These are phyloP conservation scores for Colletotrichum limetticola DNA, from an alignment of 2,329 filamentous ascomycete genomes.

Conservation along the genomic window DNA sequence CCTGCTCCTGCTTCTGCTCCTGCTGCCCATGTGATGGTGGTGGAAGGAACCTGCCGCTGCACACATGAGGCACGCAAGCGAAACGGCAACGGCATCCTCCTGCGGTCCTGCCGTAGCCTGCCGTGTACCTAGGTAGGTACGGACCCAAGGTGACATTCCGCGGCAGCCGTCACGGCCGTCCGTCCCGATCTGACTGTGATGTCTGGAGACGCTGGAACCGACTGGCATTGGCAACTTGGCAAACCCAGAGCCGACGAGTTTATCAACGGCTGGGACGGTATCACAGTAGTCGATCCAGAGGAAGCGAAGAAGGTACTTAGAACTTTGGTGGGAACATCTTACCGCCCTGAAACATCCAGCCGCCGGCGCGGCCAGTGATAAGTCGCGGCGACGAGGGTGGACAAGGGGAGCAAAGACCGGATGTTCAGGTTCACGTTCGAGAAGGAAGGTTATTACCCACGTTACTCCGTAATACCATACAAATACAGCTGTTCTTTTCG, in stretches of 20 bases:
- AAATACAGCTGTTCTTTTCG: background rate
- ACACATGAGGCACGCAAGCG: background rate
- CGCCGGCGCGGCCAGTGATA: conserved; percentile 19
- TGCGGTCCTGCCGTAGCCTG: background rate
- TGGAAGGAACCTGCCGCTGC: background rate
- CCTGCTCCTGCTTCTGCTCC: background rate
- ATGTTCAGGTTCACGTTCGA: conserved; percentile 27
- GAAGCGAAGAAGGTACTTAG: background rate
- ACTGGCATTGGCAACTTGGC: conserved; percentile 1
- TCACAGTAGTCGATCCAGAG: background rate
- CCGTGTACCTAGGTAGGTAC: background rate
- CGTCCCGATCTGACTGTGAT: conserved; percentile 18
- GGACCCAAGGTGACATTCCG: background rate
- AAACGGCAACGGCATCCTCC: background rate
- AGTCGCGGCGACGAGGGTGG: conserved; percentile 2
- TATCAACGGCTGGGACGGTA: background rate
- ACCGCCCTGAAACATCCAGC: conserved; percentile 34
- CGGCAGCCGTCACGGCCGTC: background rate
- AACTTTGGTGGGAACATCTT: conserved; percentile 34
- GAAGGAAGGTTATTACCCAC: conserved; percentile 6
- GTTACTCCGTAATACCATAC: background rate
- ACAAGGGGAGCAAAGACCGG: conserved; percentile 23
- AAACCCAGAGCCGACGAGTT: background rate
- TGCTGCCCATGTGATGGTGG: background rate
- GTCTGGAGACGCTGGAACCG: background rate